These are phyloP conservation scores for Salvia sclarea DNA, from an alignment of 305 asterid species.

Conservation along the genomic window DNA sequence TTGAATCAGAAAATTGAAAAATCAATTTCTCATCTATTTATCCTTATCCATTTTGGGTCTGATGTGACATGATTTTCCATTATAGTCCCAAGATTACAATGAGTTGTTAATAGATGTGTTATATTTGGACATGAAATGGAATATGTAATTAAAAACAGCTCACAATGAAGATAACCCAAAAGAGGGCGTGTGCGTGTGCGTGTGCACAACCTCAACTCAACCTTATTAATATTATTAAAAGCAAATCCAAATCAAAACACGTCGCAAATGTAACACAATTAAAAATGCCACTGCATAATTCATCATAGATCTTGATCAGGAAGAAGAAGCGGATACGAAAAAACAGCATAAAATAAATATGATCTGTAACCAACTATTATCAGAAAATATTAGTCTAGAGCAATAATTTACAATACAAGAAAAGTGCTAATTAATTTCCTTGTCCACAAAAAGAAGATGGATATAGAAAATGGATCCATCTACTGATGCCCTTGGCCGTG, in stretches of 20 bases:
- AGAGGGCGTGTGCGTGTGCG: no score
- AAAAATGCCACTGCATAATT: background rate
- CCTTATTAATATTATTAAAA: no score
- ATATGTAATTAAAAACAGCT: no score
- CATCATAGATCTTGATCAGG: background rate
- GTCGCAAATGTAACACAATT: background rate
- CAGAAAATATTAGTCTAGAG: slow-evolving; percentile 23
- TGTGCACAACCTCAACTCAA: background rate
- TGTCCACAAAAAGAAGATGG: background rate
- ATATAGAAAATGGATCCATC: slow-evolving; percentile 35
- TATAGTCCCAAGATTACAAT: no score
- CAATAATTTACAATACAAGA: slow-evolving; percentile 35
- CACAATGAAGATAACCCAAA: no score
- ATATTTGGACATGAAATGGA: background rate
- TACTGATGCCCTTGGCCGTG: slow-evolving; percentile 70
- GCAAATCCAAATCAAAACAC: background rate
- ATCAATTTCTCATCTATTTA: no score
- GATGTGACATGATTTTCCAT: no score
- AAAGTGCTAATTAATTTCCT: background rate
- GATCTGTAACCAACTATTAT: slow-evolving; percentile 4
- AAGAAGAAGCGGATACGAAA: background rate
- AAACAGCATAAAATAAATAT: background rate
- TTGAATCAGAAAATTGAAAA: no score
- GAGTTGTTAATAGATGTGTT: no score
- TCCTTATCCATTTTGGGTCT: no score